A percentile compares a stretch with the other conserved stretches of the same genome.
These are phyloP conservation scores for Lactarius indigo DNA, from an alignment of 768 basidiomycete species.

Conservation along the genomic window DNA sequence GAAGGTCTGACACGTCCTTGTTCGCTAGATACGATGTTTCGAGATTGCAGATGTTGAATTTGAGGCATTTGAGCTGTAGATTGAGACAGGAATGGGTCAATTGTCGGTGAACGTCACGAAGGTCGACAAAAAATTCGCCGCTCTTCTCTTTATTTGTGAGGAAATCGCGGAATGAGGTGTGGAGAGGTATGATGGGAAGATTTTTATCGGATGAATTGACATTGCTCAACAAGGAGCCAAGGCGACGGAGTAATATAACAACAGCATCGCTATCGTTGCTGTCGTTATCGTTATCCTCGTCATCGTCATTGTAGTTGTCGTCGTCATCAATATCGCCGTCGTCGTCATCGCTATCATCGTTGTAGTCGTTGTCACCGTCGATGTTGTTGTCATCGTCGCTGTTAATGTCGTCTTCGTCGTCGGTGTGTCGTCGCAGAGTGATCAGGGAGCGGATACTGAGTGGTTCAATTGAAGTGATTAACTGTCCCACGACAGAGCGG, in stretches of 20 bases:
- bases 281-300: too few species aligned
- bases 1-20: neutral
- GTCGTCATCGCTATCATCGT: too few species aligned
- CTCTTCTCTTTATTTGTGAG: neutral
- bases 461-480: neutral
- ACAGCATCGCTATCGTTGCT: neutral
- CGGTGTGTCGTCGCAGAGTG: too few species aligned
- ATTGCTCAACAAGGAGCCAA: slow-evolving; percentile 1
- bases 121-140: neutral
- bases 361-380: too few species aligned
- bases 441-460: too few species aligned
- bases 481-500: neutral
- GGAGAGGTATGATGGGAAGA: neutral
- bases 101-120: neutral
- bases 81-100: neutral
- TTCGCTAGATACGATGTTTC: neutral
- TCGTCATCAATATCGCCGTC: too few species aligned
- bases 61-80: neutral
- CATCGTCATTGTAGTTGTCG: too few species aligned
- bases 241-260: neutral
- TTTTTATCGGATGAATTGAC: neutral
- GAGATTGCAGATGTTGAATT: slow-evolving; percentile 2
- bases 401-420: too few species aligned
- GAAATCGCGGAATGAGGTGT: neutral
- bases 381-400: neutral